phyloP scores from a whole-genome alignment of 2,329 filamentous ascomycete genomes.

The Fusarium penzigii region DNA sequence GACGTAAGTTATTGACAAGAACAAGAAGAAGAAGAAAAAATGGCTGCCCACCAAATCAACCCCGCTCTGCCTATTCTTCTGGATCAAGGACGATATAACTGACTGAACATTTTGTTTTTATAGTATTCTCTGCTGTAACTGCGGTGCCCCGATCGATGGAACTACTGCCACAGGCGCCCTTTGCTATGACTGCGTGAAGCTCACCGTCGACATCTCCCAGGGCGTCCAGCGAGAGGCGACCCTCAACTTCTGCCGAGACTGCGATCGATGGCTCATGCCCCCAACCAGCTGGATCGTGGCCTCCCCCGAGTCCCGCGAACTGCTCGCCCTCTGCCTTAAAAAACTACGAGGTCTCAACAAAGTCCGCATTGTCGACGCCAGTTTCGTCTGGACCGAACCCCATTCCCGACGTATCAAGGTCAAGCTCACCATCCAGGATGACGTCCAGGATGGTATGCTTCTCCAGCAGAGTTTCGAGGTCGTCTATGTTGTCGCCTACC shows the following conservation, averaged over 20 bases:
- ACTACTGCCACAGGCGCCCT: constrained; percentile 82
- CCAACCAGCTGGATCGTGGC: constrained; percentile 86
- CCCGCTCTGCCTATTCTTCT: background rate
- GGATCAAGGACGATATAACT: constrained; percentile 6
- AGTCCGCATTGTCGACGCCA: constrained; percentile 92
- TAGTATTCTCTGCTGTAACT: constrained; percentile 92
- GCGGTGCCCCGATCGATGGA: constrained; percentile 92
- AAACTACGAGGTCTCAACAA: constrained; percentile 85
- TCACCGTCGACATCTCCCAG: constrained; percentile 88
- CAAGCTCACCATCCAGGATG: constrained; percentile 88
- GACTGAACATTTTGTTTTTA: background rate
- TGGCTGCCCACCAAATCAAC: background rate
- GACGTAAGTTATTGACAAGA: constrained; percentile 37
- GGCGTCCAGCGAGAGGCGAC: constrained; percentile 90
- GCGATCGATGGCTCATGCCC: constrained; percentile 89
- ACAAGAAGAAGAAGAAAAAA: background rate
- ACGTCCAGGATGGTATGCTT: constrained; percentile 62
- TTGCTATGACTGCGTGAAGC: constrained; percentile 94
- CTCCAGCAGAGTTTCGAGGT: constrained; percentile 96
- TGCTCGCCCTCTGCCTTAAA: constrained; percentile 87
- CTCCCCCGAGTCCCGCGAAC: constrained; percentile 82
- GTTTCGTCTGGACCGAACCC: constrained; percentile 97
- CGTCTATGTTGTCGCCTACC: constrained; percentile 83
- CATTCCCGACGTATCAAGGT: constrained; percentile 91
- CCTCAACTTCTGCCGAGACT: constrained; percentile 90